Evolutionary conservation across 257 asterid genomes (phyloP), one percentile per base, ranked within the genome.

Genomic region (Primulina eburnea): DNA sequence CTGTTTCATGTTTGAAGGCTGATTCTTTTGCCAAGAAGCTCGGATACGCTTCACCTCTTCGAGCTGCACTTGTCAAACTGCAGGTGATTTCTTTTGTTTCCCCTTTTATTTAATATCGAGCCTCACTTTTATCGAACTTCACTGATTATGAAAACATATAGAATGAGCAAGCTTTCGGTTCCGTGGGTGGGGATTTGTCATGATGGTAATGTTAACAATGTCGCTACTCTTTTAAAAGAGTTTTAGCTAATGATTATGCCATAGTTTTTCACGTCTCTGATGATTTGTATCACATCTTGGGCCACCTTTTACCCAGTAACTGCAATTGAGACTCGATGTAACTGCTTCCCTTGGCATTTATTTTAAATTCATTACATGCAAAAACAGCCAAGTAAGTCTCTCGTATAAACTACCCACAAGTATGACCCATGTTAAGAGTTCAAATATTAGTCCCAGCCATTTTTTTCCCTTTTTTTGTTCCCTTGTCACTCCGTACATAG

Each of bases 11-110:
- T 62, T 33, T 4, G 29, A 69, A 93, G 99, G 97, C 99, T 47
- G 97, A 93, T 77, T 95, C 96, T 73, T 90, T 93, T 73, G 97
- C 97, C 40, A 87, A 87, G 90, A 87, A 86, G 85, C 94, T 90
- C 76, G 99, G 96, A 55, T 93, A 89, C 76, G 85, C 85, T 16
- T 67, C 72, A 55, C 84, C 92, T 75, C 97, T 93, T 75, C 89
- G 96, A 65, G 93, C 96, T 59, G 99, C 91, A 71, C 99, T 93
- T 73, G 89, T 93, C 76, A 91, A 87, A 81, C 78, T 93, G 72
- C 99, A 93, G 98, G 98, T 90, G 38, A 80, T 63, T 73, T 21
- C 47, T 53, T 60, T 65, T 61, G 65, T 64, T 29, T 75, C 21
- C 8, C 60, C 72, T 33, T 6, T 26, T n/a, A n/a, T 60, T 53